Percentiles rank a stretch among this genome's conserved stretches.
Conservation (phyloP, 1,284 basidiomycete genomes). For the Microbotryum intermedium region DNA sequence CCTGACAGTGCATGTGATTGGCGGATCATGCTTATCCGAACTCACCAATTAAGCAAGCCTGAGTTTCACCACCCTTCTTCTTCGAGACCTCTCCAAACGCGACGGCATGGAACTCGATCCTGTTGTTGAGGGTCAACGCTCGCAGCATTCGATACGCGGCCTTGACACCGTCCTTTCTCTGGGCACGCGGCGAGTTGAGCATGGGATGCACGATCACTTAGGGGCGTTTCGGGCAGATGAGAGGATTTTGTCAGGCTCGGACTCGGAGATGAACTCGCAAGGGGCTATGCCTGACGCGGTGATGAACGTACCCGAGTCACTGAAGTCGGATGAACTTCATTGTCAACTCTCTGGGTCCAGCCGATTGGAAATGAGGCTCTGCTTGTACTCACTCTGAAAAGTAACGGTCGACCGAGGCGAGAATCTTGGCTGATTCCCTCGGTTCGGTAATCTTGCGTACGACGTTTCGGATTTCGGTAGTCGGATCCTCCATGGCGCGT, state of each 20-base stretch:
- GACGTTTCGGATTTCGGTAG: conserved; percentile 15
- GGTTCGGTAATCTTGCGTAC: conserved; percentile 14
- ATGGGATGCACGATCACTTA: conserved; percentile 21
- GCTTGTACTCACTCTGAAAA: conserved; percentile 1
- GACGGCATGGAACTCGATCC: conserved; percentile 39
- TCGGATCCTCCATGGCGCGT: conserved; percentile 11
- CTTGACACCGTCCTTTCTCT: conserved; percentile 21
- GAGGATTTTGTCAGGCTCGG: no score
- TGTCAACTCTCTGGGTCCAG: no score
- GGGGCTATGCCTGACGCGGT: no score
- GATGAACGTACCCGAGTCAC: not conserved
- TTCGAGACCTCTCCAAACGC: conserved; percentile 9
- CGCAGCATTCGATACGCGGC: conserved; percentile 24
- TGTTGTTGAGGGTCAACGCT: conserved; percentile 18
- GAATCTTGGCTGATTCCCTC: not conserved
- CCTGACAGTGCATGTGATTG: no score
- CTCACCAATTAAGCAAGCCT: conserved; percentile 4
- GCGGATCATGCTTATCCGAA: not conserved
- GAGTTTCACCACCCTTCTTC: conserved; percentile 11
- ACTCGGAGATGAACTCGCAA: no score
- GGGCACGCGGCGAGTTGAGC: conserved; percentile 9
- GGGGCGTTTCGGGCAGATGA: no score
- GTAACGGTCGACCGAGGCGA: conserved; percentile 21
- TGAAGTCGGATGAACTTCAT: not conserved
- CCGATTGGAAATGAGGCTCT: no score